Percentiles rank a stretch among this genome's conserved stretches.
These are phyloP conservation scores for Coemansia sp. DNA, from an alignment of 192 early-diverging fungal genomes.

Conservation along the genomic window DNA sequence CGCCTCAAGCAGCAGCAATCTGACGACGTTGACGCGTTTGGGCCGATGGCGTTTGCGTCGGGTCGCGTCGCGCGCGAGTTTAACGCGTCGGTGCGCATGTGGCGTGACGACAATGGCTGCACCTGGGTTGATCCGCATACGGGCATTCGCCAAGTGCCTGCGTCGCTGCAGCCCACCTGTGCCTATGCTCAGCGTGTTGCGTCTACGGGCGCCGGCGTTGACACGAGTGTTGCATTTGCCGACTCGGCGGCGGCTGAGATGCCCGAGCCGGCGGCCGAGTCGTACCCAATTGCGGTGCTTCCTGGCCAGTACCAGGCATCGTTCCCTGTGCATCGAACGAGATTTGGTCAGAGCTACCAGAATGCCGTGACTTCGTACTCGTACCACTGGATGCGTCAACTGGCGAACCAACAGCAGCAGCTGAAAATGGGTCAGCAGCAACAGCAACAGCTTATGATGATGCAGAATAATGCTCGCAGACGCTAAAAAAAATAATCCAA, in stretches of 20 bases:
- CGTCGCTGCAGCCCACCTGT: conserved; percentile 40
- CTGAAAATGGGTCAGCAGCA: background rate
- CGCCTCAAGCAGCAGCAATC: conserved; percentile 31
- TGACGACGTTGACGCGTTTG: conserved; percentile 18
- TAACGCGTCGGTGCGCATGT: conserved; percentile 45
- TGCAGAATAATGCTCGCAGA: background rate
- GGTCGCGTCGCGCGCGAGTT: conserved; percentile 44
- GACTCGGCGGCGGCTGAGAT: background rate
- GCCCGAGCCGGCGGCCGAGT: background rate
- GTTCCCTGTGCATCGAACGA: conserved; percentile 46
- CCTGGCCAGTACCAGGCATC: conserved; percentile 51
- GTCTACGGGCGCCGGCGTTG: conserved; percentile 18
- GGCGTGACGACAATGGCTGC: conserved; percentile 56
- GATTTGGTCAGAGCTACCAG: conserved; percentile 41
- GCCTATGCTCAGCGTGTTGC: conserved; percentile 23
- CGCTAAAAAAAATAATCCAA: background rate
- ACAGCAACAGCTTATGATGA: background rate
- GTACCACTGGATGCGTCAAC: conserved; percentile 38
- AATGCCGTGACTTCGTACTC: conserved; percentile 41
- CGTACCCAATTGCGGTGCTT: conserved; percentile 50
- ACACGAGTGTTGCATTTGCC: conserved; percentile 32
- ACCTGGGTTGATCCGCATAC: conserved; percentile 58
- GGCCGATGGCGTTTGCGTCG: conserved; percentile 50
- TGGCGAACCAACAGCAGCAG: conserved; percentile 26
- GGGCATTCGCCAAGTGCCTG: conserved; percentile 49